Conservation (phyloP, 129 eudicot genomes). For the Dittrichia graveolens region DNA sequence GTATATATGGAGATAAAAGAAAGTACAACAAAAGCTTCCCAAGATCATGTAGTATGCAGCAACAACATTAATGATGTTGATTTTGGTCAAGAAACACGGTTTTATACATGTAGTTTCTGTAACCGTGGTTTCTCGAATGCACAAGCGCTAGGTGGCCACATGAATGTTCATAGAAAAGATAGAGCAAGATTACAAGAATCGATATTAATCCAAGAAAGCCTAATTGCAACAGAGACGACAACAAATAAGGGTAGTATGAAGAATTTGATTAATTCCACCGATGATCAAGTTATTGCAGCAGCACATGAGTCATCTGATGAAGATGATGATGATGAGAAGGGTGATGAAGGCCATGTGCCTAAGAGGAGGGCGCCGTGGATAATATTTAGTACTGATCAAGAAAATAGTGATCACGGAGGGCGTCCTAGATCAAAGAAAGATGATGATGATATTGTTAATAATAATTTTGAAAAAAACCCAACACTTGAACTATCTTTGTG, state of each 20-base stretch:
- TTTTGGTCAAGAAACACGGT: conserved; percentile 33
- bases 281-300: neutral
- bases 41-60: conserved; percentile 27
- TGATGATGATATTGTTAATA: conserved; percentile 9
- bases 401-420: neutral
- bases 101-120: conserved; percentile 54
- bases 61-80: neutral
- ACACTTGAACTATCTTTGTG: conserved; percentile 38
- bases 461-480: conserved; percentile 19
- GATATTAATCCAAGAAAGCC: conserved; percentile 23
- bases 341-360: neutral
- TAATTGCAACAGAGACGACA: conserved; percentile 5
- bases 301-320: conserved; percentile 17
- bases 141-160: conserved; percentile 70
- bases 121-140: conserved; percentile 60
- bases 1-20: conserved; percentile 29
- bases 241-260: neutral
- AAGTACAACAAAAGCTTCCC: conserved; percentile 24
- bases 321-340: conserved; percentile 2
- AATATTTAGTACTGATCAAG: neutral
- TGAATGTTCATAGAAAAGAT: conserved; percentile 69
- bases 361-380: conserved; percentile 23
- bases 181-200: conserved; percentile 57
- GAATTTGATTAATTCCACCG: neutral
- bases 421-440: conserved; percentile 30